These are phyloP conservation scores for Prinsepia uniflora DNA, from an alignment of 306 rosid species.

Conservation along the genomic window DNA sequence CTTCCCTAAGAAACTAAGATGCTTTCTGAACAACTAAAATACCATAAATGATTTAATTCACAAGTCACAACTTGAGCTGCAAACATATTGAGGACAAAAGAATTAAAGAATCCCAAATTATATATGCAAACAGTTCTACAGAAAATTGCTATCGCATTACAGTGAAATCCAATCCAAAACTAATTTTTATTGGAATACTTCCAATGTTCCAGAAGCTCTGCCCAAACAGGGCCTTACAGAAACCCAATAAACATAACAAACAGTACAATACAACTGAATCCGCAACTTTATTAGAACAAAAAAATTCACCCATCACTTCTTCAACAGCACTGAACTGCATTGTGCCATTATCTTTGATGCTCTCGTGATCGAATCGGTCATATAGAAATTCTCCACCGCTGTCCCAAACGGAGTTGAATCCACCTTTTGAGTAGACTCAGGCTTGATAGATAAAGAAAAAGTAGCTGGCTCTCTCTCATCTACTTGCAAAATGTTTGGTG, in stretches of 20 bases:
- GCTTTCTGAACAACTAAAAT: no score
- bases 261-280: slow-evolving; percentile 11
- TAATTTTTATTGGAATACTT: slow-evolving; percentile 44
- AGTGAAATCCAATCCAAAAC: slow-evolving; percentile 27
- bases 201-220: slow-evolving; percentile 47
- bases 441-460: slow-evolving; percentile 67
- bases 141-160: slow-evolving; percentile 38
- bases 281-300: slow-evolving; percentile 34
- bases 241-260: slow-evolving; percentile 17
- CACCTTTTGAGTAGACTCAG: slow-evolving; percentile 40
- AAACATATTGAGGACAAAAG: not conserved
- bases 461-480: slow-evolving; percentile 83
- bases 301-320: slow-evolving; percentile 56
- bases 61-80: not conserved
- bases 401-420: slow-evolving; percentile 50
- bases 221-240: slow-evolving; percentile 26
- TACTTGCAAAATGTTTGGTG: slow-evolving; percentile 71
- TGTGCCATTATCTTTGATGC: slow-evolving; percentile 99
- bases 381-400: slow-evolving; percentile 81
- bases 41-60: no score
- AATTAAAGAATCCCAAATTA: slow-evolving; percentile 11
- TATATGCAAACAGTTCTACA: slow-evolving; percentile 22
- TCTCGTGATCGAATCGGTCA: slow-evolving; percentile 97
- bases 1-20: no score
- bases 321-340: slow-evolving; percentile 74